Evolutionary conservation across 768 basidiomycete species (phyloP).

Genomic region (Pilatotrama ljubarskyi): DNA sequence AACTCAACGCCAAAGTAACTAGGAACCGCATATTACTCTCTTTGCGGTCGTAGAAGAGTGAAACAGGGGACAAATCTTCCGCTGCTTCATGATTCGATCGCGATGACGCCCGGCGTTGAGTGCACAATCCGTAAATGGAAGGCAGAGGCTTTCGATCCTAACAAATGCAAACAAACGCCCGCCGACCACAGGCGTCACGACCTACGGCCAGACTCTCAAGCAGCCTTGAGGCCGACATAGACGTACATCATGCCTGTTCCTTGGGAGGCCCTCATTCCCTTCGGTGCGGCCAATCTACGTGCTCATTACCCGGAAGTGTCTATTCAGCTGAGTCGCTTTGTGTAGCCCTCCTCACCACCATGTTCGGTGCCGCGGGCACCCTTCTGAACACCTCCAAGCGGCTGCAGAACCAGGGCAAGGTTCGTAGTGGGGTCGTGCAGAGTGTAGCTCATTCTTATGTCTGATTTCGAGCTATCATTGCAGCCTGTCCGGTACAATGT

Average conservation of each 20-base stretch:
- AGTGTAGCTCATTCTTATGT: too few species aligned
- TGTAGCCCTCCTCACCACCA: slow-evolving; percentile 75
- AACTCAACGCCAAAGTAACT: too few species aligned
- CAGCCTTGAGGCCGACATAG: slow-evolving; percentile 1
- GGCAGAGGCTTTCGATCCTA: slow-evolving; percentile 15
- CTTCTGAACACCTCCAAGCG: slow-evolving; percentile 76
- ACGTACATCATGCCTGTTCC: slow-evolving; percentile 81
- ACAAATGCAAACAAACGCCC: slow-evolving; percentile 10
- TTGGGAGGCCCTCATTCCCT: slow-evolving; percentile 96
- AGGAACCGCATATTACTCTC: too few species aligned
- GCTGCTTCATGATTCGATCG: not conserved
- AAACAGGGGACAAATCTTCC: not conserved
- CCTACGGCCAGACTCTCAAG: slow-evolving; percentile 3
- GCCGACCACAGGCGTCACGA: not conserved
- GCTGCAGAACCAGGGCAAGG: slow-evolving; percentile 91
- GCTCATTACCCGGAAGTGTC: not conserved
- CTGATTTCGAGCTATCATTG: not conserved
- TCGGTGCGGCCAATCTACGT: slow-evolving; percentile 51
- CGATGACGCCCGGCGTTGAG: not conserved
- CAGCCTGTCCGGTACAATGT: slow-evolving; percentile 63
- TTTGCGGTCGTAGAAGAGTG: too few species aligned
- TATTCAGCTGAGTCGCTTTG: not conserved
- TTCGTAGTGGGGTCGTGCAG: slow-evolving; percentile 29
- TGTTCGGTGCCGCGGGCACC: slow-evolving; percentile 92
- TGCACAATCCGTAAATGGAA: not conserved